Conservation (phyloP, 345 rosid species). For the Mallotus nudiflorus region DNA sequence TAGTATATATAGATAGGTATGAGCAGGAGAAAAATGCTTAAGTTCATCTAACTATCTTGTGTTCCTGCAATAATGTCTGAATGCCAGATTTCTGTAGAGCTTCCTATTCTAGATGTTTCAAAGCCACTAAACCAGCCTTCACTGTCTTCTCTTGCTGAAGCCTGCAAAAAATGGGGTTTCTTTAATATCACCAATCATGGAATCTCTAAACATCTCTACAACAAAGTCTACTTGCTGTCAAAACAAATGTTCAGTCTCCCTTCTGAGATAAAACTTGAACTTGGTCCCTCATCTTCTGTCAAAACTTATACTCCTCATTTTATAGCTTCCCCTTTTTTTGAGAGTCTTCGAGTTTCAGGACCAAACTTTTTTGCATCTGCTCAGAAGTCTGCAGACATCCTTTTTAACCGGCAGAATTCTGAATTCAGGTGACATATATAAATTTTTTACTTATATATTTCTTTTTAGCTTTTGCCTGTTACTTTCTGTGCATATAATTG, state of each 20-base stretch:
- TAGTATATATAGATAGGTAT: too few relatives aligned
- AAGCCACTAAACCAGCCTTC: constrained; percentile 27
- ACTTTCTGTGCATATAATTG: not conserved
- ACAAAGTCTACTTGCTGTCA: constrained; percentile 25
- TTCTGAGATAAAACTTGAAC: constrained; percentile 27
- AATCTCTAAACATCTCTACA: constrained; percentile 33
- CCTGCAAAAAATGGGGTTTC: constrained; percentile 47
- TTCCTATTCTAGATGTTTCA: constrained; percentile 38
- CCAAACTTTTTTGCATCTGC: constrained; percentile 42
- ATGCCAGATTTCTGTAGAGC: constrained; percentile 26
- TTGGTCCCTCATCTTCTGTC: constrained; percentile 37
- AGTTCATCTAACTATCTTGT: not conserved
- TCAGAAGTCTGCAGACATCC: constrained; percentile 26
- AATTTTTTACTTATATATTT: not conserved
- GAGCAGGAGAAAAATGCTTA: too few relatives aligned
- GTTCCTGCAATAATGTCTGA: constrained; percentile 19
- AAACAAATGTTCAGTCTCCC: constrained; percentile 33
- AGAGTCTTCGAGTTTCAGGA: constrained; percentile 37
- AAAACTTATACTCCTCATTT: constrained; percentile 39
- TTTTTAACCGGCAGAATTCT: constrained; percentile 13
- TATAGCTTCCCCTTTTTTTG: constrained; percentile 51
- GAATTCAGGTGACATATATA: constrained; percentile 33
- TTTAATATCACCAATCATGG: constrained; percentile 45
- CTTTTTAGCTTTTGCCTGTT: not conserved
- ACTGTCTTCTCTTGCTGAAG: constrained; percentile 25